Conservation (phyloP, 352 stramenopile genomes). For the Plasmopara muralis region DNA sequence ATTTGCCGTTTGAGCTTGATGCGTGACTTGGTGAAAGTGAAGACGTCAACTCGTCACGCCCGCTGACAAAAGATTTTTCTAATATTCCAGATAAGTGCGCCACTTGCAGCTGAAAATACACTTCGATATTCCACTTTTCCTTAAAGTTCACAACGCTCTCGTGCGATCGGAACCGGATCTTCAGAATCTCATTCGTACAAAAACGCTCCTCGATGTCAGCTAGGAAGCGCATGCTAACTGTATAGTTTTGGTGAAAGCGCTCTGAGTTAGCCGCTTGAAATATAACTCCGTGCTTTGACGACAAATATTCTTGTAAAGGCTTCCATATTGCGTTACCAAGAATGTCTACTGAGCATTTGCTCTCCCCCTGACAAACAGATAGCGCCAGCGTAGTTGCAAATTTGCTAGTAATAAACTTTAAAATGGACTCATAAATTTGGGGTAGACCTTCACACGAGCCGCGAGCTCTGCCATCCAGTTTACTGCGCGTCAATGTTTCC, state of each 20-base stretch:
- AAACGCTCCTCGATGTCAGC: constrained; percentile 41
- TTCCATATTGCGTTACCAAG: constrained; percentile 81
- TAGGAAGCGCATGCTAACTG: constrained; percentile 69
- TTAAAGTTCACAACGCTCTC: constrained; percentile 76
- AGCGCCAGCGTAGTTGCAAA: constrained; percentile 55
- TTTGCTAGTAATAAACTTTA: constrained; percentile 68
- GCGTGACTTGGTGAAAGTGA: constrained; percentile 4
- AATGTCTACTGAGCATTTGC: constrained; percentile 67
- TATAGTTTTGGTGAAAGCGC: constrained; percentile 80
- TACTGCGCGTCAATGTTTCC: constrained; percentile 67
- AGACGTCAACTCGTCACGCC: constrained; percentile 19
- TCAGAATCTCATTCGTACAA: constrained; percentile 52
- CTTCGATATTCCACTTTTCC: constrained; percentile 84
- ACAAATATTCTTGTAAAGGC: constrained; percentile 58
- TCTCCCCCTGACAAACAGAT: constrained; percentile 57
- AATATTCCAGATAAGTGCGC: constrained; percentile 45
- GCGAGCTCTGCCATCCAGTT: constrained; percentile 60
- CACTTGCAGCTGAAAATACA: constrained; percentile 80
- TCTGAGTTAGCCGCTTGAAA: constrained; percentile 76
- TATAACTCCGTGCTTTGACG: constrained; percentile 65
- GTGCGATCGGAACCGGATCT: constrained; percentile 55
- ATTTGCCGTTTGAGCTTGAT: constrained; percentile 2
- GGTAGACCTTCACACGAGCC: constrained; percentile 72
- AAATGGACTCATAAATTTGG: constrained; percentile 63
- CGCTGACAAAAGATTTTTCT: constrained; percentile 41